Evolutionary conservation across 495 filamentous ascomycete genomes (phyloP), one percentile per base, ranked within the genome.

Genomic region (Opeltia flavorubescens): DNA sequence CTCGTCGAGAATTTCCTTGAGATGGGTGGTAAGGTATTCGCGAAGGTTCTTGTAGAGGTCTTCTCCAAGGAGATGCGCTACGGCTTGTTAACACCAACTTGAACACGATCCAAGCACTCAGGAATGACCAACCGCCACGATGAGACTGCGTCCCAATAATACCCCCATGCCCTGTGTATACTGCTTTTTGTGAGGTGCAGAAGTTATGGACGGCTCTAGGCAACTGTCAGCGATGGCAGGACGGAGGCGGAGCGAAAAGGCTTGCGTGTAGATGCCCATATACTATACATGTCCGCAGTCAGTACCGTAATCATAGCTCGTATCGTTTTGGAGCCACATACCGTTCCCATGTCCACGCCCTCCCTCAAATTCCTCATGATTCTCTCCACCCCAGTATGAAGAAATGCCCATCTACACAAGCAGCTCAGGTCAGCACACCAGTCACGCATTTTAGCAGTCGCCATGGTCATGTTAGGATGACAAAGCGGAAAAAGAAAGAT

Each of bases 191-290:
- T 25, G 93, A 94, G 46, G 93, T 96, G 65, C 91, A 99, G 60
- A 99, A 99, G 68, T 99, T 94, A 62, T 99, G 93, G 24, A 99
- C 89, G 46, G 89, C 87, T 23, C 85, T 91, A 53, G 27, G 39
- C 27, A 46, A 15, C 15, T n/a, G 31, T 50, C 20, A 57, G 59
- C 61, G 30, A 60, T 56, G 49, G n/a, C 43, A 29, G 25, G 31
- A 21, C 12, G 31, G 34, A 36, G 45, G 40, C 46, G n/a, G 52
- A 50, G 21, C 25, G 11, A 36, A 17, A 43, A 12, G 23, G 70
- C 82, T 50, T 61, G 88, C 85, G 91, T 95, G 71, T 98, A 98
- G 47, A 96, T 78, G 33, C 83, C 85, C 91, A 98, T 95, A 63
- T 98, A 98, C 85, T 84, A n/a, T n/a, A n/a, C n/a, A n/a, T n/a